Evolutionary conservation across 306 rosid genomes (phyloP), one percentile per base, ranked within the genome.

Genomic region (Ochetophila trinervis): DNA sequence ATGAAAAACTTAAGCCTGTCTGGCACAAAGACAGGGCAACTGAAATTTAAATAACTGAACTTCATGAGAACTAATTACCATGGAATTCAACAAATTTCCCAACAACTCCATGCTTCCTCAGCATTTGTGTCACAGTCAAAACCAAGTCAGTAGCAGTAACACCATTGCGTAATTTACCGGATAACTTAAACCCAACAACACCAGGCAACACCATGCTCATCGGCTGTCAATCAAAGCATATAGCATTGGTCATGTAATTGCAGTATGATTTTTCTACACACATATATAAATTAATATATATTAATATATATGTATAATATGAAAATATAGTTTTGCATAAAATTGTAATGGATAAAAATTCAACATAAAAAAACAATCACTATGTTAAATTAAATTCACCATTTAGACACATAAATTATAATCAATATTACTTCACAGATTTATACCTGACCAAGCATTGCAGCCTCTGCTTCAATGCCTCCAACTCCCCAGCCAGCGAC

Each of bases 401-500:
- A 57, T 49, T 54, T 37, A 68, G 12, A 54, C 34, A 54, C 59
- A 20, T 7, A 11, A 16, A 53, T 11, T 54, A 68, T 16, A 24
- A 21, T 34, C 18, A 53, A 56, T 75, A 52, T 62, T 40, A 55
- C 57, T 56, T 62, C 48, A 63, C 50, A 68, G 59, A 57, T 56
- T 65, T 53, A 79, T 63, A 91, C 97, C 96, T 91, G 90, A 50
- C 97, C 96, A 74, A 91, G 97, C 97, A 91, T 88, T 67, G 95
- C 78, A 50, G 96, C 90, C 80, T 92, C 98, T 5, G 95, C 98
- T 81, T 92, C 98, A 66, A 92, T 92, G 74, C 98, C 96, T 53
- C 98, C 96, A 71, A 92, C 96, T 65, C 96, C 95, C 96, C 96
- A 92, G 40, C 98, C 96, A 67, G 98, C 96, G 71, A 89, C 98